Evolutionary conservation across 169 alveolate species (phyloP).

Genomic region (Plasmodium knowlesi): DNA sequence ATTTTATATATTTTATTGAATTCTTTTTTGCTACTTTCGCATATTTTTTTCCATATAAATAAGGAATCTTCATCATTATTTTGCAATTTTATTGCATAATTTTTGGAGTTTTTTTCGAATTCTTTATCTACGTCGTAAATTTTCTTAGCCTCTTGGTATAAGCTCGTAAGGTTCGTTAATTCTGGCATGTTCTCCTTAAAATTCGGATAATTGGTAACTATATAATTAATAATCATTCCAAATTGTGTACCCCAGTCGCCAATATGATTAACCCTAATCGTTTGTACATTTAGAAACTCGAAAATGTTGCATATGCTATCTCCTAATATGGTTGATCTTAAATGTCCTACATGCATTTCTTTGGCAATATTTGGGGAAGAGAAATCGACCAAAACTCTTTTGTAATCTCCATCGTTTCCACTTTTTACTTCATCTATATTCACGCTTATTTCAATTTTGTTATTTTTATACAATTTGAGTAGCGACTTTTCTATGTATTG

Average conservation of each 20-base stretch:
- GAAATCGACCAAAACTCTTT: conserved; percentile 93
- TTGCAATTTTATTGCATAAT: conserved; percentile 91
- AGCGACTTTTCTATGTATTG: conserved; percentile 61
- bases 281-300: conserved; percentile 87
- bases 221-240: conserved; percentile 97
- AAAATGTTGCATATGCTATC: conserved; percentile 93
- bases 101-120: conserved; percentile 87
- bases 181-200: conserved; percentile 92
- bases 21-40: conserved; percentile 89
- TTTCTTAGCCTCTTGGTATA: conserved; percentile 96
- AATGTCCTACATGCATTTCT: conserved; percentile 99
- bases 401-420: conserved; percentile 5
- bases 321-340: conserved; percentile 98
- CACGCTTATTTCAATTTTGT: conserved; percentile 73
- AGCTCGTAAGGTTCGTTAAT: conserved; percentile 94
- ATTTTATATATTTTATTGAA: conserved; percentile 87
- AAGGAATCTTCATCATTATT: conserved; percentile 88
- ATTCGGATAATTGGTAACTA: conserved; percentile 91
- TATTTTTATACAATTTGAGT: conserved; percentile 73
- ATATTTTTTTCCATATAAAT: conserved; percentile 90
- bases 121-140: conserved; percentile 88
- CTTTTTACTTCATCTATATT: conserved; percentile 26
- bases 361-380: conserved; percentile 99
- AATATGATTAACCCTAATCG: conserved; percentile 94
- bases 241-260: conserved; percentile 99